phyloP scores from a whole-genome alignment of 108 stramenopile species.

The Cyclostephanos invisitatus region DNA sequence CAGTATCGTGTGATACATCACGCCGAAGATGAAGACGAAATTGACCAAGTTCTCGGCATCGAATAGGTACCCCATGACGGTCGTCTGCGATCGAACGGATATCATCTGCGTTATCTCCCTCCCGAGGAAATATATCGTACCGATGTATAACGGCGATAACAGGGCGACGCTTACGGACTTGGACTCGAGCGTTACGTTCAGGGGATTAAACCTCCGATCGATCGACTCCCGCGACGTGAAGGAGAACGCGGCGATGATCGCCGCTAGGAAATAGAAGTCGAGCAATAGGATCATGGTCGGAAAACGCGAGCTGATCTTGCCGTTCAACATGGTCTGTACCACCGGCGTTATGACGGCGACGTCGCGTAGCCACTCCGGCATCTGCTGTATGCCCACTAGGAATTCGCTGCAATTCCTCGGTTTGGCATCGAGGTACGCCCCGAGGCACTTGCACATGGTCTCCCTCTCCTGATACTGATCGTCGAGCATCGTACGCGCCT shows the following conservation, averaged over 20 bases:
- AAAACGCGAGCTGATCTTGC: conserved; percentile 70
- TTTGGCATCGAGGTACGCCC: conserved; percentile 63
- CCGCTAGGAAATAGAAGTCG: conserved; percentile 63
- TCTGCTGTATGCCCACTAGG: conserved; percentile 64
- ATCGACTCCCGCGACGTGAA: conserved; percentile 19
- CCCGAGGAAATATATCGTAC: conserved; percentile 66
- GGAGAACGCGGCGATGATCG: conserved; percentile 60
- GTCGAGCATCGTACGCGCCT: conserved; percentile 42
- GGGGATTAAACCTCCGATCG: conserved; percentile 27
- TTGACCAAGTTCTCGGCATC: conserved; percentile 78
- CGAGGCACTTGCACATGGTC: conserved; percentile 46
- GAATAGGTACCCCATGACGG: conserved; percentile 53
- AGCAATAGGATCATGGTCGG: conserved; percentile 80
- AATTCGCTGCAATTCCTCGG: conserved; percentile 65
- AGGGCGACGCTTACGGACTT: conserved; percentile 19
- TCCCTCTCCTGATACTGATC: conserved; percentile 10
- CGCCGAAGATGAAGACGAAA: conserved; percentile 65
- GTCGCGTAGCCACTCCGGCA: conserved; percentile 80
- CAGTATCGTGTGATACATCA: conserved; percentile 60
- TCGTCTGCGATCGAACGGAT: conserved; percentile 51
- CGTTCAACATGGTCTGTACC: conserved; percentile 72
- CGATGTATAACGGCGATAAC: conserved; percentile 53
- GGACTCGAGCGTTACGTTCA: conserved; percentile 9
- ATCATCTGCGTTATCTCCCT: conserved; percentile 72
- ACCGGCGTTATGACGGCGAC: conserved; percentile 73